These are phyloP conservation scores for Calonectria naviculata DNA, from an alignment of 2,329 filamentous ascomycete species.

Conservation along the genomic window DNA sequence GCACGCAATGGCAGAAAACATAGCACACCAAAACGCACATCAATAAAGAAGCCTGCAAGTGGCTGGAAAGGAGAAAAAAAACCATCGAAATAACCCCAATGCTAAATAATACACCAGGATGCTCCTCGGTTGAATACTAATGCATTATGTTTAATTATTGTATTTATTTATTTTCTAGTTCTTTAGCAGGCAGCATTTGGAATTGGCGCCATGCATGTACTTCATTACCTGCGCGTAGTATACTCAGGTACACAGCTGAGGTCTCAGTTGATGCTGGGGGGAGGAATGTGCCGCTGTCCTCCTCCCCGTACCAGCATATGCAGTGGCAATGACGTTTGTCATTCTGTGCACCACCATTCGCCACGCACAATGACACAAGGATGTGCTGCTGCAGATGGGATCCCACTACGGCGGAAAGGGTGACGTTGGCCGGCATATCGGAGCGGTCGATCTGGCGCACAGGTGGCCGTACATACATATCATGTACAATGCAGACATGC, in stretches of 20 bases:
- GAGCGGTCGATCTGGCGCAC: conserved; percentile 10
- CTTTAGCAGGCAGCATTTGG: no score
- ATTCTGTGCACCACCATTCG: not conserved
- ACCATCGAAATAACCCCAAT: no score
- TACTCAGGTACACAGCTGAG: not conserved
- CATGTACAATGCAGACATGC: not conserved
- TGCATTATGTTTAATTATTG: no score
- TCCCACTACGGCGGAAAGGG: conserved; percentile 6
- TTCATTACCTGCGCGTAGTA: not conserved
- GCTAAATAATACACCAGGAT: no score
- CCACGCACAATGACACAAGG: conserved; percentile 2
- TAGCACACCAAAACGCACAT: no score
- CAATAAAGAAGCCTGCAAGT: no score
- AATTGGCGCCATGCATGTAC: no score
- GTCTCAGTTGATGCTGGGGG: not conserved
- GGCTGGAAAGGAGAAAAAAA: no score
- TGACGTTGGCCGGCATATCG: conserved; percentile 19
- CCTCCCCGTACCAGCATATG: not conserved
- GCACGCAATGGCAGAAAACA: no score
- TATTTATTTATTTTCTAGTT: no score
- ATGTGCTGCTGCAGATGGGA: conserved; percentile 8
- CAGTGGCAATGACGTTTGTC: not conserved
- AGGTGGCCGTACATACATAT: not conserved
- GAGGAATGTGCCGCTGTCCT: conserved; percentile 10
- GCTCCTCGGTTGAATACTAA: no score